These are phyloP conservation scores for Clonostachys solani DNA, from an alignment of 2,329 filamentous ascomycete species.

Conservation along the genomic window DNA sequence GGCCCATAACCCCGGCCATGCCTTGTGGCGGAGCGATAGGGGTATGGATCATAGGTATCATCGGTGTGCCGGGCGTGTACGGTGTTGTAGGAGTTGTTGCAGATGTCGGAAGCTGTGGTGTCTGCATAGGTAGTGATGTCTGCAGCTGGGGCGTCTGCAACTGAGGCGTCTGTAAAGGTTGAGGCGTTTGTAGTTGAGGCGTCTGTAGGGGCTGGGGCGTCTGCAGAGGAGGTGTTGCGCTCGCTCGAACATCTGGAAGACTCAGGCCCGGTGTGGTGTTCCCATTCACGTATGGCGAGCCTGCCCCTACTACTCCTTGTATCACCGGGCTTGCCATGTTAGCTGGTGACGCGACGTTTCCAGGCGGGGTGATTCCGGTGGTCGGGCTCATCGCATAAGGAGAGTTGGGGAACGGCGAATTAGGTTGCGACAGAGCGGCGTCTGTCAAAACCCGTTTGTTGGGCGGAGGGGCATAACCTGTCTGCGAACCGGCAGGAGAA, in stretches of 20 bases:
- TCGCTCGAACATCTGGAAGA: constrained; percentile 25
- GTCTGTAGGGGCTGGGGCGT: constrained; percentile 16
- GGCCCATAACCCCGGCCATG: constrained; percentile 42
- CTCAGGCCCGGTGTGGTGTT: constrained; percentile 26
- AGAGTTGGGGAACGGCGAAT: constrained; percentile 54
- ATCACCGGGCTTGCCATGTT: constrained; percentile 25
- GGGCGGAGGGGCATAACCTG: constrained; percentile 56
- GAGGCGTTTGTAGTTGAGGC: constrained; percentile 4
- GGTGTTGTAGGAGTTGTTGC: neutral
- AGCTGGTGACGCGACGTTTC: constrained; percentile 26
- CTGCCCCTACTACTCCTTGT: constrained; percentile 6
- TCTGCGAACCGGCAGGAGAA: constrained; percentile 54
- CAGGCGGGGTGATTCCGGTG: constrained; percentile 31
- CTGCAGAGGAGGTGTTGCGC: constrained; percentile 21
- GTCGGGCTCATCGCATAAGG: constrained; percentile 44
- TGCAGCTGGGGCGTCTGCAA: constrained; percentile 17
- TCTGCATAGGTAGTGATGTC: constrained; percentile 5
- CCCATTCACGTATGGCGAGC: constrained; percentile 27
- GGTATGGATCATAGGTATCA: neutral
- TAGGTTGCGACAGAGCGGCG: constrained; percentile 62
- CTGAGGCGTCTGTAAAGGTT: constrained; percentile 11
- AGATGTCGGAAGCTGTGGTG: constrained; percentile 1
- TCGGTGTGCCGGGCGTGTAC: no score
- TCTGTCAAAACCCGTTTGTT: constrained; percentile 61
- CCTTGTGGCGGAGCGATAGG: constrained; percentile 13